Base-by-base conservation (phyloP, 176 grass and related monocot genomes). In the Carex scoparia region DNA sequence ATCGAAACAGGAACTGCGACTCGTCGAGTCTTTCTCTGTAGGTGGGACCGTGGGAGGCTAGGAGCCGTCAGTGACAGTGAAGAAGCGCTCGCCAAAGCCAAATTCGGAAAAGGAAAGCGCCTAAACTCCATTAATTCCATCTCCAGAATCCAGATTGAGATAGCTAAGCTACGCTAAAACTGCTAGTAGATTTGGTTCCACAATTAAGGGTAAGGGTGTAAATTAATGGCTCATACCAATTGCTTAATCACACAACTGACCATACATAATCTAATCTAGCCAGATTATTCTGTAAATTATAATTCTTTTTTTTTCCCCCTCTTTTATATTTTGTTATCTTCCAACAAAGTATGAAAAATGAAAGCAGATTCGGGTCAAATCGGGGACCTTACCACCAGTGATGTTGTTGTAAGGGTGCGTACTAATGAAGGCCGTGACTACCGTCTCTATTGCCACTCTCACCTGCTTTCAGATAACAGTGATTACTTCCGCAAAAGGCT, bases 371-470 rank as follows among this genome's bases (percentile, higher is more conserved):
- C 58, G 5, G 38, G n/a, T 72, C 46, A 88, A 81, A 93, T 98
- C 46, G 93, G 93, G 65, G 90, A 98, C 79, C 84, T 79, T 57
- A 71, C 38, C 38, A 40, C 91, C 33, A 98, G 96, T 85, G 91
- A 98, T 89, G 96, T 98, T 81, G 93, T 98, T 59, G 96, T 98
- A 61, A 84, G 96, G 73, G 85, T 98, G 32, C 90, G 89, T 61
- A 98, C 96, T 6, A 89, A 86, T 62, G 89, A 93, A 86, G 96
- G 93, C 31, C 93, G 90, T 8, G 96, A 98, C 88, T 89, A 92
- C 87, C 90, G 96, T 89, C 89, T 98, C 8, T 93, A 95, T 87
- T 98, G 96, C 87, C 93, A 98, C 79, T 88, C 93, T 10, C 68
- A 74, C 4, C 82, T 98, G 32, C 89, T 95, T 70, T 76, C 86